Evolutionary conservation across 192 early-diverging fungal genomes (phyloP).

Genomic region (Backusella tuberculispora): DNA sequence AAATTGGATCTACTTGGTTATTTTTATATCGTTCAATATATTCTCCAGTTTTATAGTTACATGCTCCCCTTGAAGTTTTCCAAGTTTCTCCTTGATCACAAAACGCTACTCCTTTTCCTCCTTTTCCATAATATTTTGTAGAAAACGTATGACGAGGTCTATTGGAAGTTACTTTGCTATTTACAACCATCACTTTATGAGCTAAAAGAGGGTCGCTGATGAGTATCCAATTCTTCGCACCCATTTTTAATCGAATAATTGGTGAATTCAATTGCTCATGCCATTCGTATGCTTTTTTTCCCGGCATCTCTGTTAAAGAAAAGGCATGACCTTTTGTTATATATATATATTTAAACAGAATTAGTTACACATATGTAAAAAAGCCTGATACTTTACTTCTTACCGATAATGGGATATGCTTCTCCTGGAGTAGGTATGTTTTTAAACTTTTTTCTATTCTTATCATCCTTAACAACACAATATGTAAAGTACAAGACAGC

Average conservation of each 20-base stretch:
- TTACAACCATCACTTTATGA: slow-evolving; percentile 11
- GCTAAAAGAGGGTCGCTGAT: slow-evolving; percentile 6
- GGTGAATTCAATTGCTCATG: slow-evolving; percentile 7
- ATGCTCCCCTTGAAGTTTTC: background rate
- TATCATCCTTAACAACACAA: background rate
- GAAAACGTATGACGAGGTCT: background rate
- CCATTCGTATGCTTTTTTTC: background rate
- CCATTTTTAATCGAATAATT: slow-evolving; percentile 9
- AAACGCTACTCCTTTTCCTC: slow-evolving; percentile 1
- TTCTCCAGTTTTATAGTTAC: background rate
- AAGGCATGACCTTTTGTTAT: slow-evolving; percentile 6
- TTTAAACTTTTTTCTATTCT: background rate
- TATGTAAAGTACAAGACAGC: background rate
- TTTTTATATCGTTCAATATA: no score
- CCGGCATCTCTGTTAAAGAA: background rate
- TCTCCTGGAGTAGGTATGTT: background rate
- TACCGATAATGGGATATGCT: background rate
- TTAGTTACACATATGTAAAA: background rate
- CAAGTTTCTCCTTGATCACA: background rate
- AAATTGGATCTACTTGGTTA: background rate
- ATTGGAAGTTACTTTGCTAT: background rate
- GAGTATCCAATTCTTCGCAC: slow-evolving; percentile 11
- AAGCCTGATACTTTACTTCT: background rate
- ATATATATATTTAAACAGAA: background rate
- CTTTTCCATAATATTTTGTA: background rate